Conservation (phyloP, 2,329 filamentous ascomycete species). For the Cladobotryum protrusum region DNA sequence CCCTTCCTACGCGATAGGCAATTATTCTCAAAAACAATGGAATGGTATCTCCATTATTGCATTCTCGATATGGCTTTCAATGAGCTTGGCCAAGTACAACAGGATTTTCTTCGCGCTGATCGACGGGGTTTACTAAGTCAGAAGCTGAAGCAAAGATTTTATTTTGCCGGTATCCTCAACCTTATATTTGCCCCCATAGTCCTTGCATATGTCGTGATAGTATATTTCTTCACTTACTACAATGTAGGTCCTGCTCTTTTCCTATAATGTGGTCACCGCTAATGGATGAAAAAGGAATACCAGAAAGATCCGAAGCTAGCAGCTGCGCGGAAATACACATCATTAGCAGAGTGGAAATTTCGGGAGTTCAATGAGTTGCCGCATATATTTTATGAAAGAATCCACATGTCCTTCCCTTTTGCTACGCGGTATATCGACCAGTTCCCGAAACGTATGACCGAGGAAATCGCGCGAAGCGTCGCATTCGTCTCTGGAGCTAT, state of each 20-base stretch:
- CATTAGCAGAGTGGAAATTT: constrained; percentile 95
- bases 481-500: constrained; percentile 84
- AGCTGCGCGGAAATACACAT: constrained; percentile 78
- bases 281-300: constrained; percentile 59
- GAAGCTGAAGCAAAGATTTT: constrained; percentile 69
- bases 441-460: constrained; percentile 91
- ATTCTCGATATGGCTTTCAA: constrained; percentile 95
- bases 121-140: constrained; percentile 73
- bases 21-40: constrained; percentile 80
- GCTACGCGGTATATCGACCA: constrained; percentile 90
- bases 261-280: not conserved
- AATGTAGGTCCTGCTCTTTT: constrained; percentile 50
- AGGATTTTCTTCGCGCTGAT: constrained; percentile 77
- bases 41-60: constrained; percentile 87
- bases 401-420: constrained; percentile 93
- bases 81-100: constrained; percentile 76
- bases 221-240: constrained; percentile 94
- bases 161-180: constrained; percentile 79
- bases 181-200: constrained; percentile 82
- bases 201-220: constrained; percentile 76
- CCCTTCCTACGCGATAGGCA: constrained; percentile 76
- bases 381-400: constrained; percentile 81
- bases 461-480: constrained; percentile 76
- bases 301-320: constrained; percentile 87
- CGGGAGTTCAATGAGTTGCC: constrained; percentile 95